Evolutionary conservation across 345 rosid species (phyloP).

Genomic region (Gossypium herbaceum): DNA sequence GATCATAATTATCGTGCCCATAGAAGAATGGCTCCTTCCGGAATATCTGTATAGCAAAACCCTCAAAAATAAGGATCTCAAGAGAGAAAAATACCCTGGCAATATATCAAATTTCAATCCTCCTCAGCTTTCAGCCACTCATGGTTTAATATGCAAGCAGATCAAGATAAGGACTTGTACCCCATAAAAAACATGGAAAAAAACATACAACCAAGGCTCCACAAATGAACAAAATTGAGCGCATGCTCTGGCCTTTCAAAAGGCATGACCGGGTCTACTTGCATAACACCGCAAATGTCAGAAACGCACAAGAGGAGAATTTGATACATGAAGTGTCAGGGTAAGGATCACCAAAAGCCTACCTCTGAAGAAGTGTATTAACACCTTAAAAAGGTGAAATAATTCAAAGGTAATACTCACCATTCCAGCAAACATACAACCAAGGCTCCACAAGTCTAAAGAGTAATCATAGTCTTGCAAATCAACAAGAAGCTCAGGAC

Average conservation of each 20-base stretch:
- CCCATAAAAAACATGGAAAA: too few species aligned
- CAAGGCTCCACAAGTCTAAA: slow-evolving; percentile 97
- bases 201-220: too few species aligned
- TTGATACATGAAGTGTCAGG: slow-evolving; percentile 1
- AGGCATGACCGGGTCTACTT: slow-evolving; percentile 14
- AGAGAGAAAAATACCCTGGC: slow-evolving; percentile 10
- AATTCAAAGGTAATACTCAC: slow-evolving; percentile 29
- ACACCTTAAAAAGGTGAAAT: background rate
- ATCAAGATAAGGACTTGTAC: slow-evolving; percentile 13
- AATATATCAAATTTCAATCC: slow-evolving; percentile 24
- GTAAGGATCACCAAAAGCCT: slow-evolving; percentile 7
- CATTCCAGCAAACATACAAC: slow-evolving; percentile 99
- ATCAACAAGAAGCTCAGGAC: slow-evolving; percentile 98
- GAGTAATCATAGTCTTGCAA: slow-evolving; percentile 98
- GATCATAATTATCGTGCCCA: slow-evolving; percentile 98
- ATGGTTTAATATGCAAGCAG: slow-evolving; percentile 30
- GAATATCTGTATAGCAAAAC: slow-evolving; percentile 66
- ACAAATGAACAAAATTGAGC: too few species aligned
- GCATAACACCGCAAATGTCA: slow-evolving; percentile 17
- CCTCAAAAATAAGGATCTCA: slow-evolving; percentile 26
- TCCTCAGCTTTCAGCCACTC: slow-evolving; percentile 21
- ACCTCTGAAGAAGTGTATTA: background rate
- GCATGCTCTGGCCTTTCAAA: background rate
- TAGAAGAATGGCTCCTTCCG: slow-evolving; percentile 98
- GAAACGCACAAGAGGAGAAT: slow-evolving; percentile 5